A percentile compares a stretch with the other conserved stretches of the same genome.
Evolutionary conservation across 768 basidiomycete genomes (phyloP).

Genomic region (Lyophyllum atratum): DNA sequence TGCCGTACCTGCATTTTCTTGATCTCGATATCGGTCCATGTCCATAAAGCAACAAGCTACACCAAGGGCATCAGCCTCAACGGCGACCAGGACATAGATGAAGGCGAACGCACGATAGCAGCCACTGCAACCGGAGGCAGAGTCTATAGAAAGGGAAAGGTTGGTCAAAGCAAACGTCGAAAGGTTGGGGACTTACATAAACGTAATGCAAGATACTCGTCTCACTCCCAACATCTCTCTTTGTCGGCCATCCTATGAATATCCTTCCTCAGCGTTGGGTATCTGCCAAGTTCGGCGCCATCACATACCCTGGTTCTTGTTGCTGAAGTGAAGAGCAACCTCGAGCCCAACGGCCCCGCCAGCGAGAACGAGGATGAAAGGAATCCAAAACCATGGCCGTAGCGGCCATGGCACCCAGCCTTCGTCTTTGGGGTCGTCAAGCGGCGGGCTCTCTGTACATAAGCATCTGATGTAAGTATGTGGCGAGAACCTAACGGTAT

Average conservation of each 20-base stretch:
- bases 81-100: background rate
- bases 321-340: conserved; percentile 46
- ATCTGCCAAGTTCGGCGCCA: background rate
- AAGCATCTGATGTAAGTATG: background rate
- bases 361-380: conserved; percentile 39
- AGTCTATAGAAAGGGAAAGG: conserved; percentile 34
- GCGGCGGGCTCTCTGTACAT: background rate
- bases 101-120: conserved; percentile 36
- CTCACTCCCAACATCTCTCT: conserved; percentile 30
- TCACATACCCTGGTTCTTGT: conserved; percentile 43
- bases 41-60: conserved; percentile 51
- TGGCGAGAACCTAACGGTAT: too few relatives aligned
- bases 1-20: conserved; percentile 52
- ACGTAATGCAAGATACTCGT: conserved; percentile 50
- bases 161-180: conserved; percentile 1
- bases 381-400: conserved; percentile 46
- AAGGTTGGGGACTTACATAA: conserved; percentile 40
- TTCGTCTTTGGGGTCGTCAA: background rate
- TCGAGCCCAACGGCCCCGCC: conserved; percentile 45
- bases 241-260: conserved; percentile 45
- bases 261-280: background rate
- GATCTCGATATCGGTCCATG: conserved; percentile 60
- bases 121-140: conserved; percentile 53
- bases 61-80: background rate
- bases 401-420: conserved; percentile 48